phyloP scores from a whole-genome alignment of 2,329 filamentous ascomycete genomes.

The Neofusicoccum ribis region DNA sequence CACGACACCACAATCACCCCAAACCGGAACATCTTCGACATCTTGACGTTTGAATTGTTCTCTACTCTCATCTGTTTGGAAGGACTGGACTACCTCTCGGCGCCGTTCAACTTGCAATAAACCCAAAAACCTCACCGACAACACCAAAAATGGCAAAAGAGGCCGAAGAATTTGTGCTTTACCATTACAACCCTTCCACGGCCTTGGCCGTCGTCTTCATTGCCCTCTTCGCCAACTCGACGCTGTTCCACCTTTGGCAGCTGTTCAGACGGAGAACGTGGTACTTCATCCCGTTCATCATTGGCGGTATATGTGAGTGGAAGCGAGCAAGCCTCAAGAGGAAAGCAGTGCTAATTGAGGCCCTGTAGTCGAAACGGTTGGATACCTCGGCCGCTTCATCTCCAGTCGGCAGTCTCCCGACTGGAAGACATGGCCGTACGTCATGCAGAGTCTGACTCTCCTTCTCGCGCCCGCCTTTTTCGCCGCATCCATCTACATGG shows the following conservation, averaged over 20 bases:
- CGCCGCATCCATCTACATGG: conserved; percentile 46
- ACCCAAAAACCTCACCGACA: not conserved
- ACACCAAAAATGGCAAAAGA: not conserved
- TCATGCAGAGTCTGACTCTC: conserved; percentile 46
- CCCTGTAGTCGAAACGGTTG: conserved; percentile 50
- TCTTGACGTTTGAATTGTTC: too few species aligned
- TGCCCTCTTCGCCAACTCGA: conserved; percentile 30
- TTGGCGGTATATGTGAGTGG: conserved; percentile 52
- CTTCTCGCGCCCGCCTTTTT: conserved; percentile 50
- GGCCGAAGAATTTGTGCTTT: conserved; percentile 24
- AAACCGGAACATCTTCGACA: too few species aligned
- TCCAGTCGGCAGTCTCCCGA: conserved; percentile 29
- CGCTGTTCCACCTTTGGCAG: conserved; percentile 40
- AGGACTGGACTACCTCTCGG: not conserved
- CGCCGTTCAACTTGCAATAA: not conserved
- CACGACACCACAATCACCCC: too few species aligned
- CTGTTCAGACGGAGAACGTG: conserved; percentile 45
- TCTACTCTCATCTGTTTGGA: not conserved
- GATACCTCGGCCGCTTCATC: conserved; percentile 49
- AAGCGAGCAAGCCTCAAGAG: not conserved
- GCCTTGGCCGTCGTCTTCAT: conserved; percentile 31
- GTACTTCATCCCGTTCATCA: conserved; percentile 54
- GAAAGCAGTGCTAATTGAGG: not conserved
- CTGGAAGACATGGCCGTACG: conserved; percentile 41
- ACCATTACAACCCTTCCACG: conserved; percentile 34